Conservation (phyloP, 768 basidiomycete genomes). For the Rhodotorula babjevae region DNA sequence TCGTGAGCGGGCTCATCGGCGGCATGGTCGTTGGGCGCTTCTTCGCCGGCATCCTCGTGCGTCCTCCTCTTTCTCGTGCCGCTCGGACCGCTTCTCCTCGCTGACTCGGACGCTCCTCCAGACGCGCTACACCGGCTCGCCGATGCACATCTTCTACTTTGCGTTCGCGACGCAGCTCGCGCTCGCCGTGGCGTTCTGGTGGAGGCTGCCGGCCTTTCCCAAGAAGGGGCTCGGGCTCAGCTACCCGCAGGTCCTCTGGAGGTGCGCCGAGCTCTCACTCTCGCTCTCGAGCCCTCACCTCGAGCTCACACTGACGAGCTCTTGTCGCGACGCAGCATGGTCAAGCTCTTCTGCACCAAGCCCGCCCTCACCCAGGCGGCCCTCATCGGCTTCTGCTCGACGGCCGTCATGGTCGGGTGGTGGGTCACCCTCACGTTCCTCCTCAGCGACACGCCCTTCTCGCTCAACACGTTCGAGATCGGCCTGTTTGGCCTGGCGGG, state of each 20-base stretch:
- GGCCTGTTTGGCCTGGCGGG: constrained; percentile 49
- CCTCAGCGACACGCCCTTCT: constrained; percentile 51
- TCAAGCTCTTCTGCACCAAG: constrained; percentile 67
- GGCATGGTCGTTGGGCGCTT: constrained; percentile 26
- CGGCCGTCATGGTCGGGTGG: constrained; percentile 33
- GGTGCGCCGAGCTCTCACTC: not conserved
- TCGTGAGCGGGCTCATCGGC: constrained; percentile 42
- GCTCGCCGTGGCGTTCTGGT: constrained; percentile 47
- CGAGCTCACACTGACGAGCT: no score
- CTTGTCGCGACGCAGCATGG: constrained; percentile 63
- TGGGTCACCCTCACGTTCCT: constrained; percentile 55
- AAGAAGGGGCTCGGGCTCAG: constrained; percentile 48
- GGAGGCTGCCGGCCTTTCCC: constrained; percentile 51
- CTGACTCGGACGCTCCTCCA: not conserved
- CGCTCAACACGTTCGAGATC: constrained; percentile 48
- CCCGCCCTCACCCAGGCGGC: constrained; percentile 65
- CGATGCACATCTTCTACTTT: constrained; percentile 21
- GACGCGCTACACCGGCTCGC: constrained; percentile 7
- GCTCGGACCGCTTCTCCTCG: not conserved
- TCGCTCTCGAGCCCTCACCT: not conserved
- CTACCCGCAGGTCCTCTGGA: constrained; percentile 46
- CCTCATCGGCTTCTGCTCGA: constrained; percentile 42
- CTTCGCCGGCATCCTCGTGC: constrained; percentile 15
- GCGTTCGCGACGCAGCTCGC: constrained; percentile 20
- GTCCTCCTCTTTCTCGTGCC: not conserved